Conservation (phyloP, 2,329 filamentous ascomycete genomes). For the Cytospora piceicola region DNA sequence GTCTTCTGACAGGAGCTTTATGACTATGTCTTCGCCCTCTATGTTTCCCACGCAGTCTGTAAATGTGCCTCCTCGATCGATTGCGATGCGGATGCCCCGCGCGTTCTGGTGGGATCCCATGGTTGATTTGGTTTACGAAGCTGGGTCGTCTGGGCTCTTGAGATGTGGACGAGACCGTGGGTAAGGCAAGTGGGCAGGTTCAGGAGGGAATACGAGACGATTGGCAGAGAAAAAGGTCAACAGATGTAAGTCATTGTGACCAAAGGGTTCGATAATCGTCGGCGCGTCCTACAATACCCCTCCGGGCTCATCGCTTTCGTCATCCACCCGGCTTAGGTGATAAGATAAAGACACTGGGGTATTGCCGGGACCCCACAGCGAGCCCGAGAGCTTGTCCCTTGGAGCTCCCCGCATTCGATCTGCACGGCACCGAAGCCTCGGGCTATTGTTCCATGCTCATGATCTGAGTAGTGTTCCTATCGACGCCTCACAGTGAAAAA, state of each 20-base stretch:
- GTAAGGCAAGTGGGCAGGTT: background rate
- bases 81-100: constrained; percentile 74
- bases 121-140: constrained; percentile 1
- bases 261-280: background rate
- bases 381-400: background rate
- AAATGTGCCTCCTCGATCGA: constrained; percentile 84
- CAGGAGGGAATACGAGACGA: background rate
- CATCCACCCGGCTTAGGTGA: background rate
- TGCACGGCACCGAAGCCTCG: background rate
- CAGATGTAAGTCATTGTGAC: background rate
- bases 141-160: background rate
- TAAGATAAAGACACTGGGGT: background rate
- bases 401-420: background rate
- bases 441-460: background rate
- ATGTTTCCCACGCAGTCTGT: constrained; percentile 90
- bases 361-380: background rate
- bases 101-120: constrained; percentile 45
- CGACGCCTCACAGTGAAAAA: background rate
- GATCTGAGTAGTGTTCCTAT: background rate
- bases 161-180: background rate
- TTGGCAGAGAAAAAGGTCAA: too few relatives aligned
- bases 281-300: background rate
- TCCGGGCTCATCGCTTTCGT: background rate
- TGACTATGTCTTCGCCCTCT: constrained; percentile 44
- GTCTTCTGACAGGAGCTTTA: constrained; percentile 79